phyloP scores from a whole-genome alignment of 257 asterid species.

The Anisodus tanguticus region DNA sequence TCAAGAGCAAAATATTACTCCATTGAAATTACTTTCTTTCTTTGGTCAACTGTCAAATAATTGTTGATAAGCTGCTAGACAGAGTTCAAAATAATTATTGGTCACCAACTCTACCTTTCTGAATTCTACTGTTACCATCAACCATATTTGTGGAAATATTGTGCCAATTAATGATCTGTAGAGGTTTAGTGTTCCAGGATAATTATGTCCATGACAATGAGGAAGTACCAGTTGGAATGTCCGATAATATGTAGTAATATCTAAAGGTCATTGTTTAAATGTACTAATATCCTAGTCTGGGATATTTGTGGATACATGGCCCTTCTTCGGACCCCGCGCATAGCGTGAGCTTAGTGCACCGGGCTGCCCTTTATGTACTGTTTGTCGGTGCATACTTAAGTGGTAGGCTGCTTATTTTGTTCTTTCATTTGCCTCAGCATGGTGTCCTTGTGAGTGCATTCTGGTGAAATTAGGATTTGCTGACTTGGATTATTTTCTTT shows the following conservation, averaged over 20 bases:
- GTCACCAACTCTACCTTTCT: neutral
- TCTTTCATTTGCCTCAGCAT: neutral
- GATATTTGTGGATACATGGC: neutral
- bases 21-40: neutral
- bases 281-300: neutral
- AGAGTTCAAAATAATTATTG: conserved; percentile 1
- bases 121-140: neutral
- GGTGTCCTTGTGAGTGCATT: conserved; percentile 10
- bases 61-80: neutral
- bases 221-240: neutral
- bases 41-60: neutral
- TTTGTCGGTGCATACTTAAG: conserved; percentile 2
- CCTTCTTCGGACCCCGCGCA: too few relatives aligned
- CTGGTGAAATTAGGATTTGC: neutral
- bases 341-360: too few relatives aligned
- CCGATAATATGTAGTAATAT: neutral
- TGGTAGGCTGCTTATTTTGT: neutral
- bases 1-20: neutral
- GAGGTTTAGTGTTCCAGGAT: neutral
- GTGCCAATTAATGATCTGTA: neutral
- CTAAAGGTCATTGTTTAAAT: neutral
- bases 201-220: neutral
- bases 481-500: neutral
- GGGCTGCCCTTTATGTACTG: neutral
- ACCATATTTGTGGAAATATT: neutral